Base-by-base conservation (phyloP, 305 asterid genomes). In the Fraxinus nigra region DNA sequence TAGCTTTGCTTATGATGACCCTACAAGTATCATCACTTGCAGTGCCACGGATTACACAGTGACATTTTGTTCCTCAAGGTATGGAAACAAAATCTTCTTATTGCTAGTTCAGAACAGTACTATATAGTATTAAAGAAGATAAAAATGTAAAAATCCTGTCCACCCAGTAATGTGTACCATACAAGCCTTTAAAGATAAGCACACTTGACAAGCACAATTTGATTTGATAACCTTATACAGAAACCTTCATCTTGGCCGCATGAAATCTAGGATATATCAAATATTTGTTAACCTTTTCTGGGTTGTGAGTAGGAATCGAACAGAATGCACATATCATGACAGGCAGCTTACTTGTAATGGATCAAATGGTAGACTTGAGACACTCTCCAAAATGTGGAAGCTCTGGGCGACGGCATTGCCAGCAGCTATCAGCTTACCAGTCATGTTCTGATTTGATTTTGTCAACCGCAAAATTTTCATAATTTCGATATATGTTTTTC, bases 1-100 rank as follows among this genome's bases (percentile, higher is more conserved):
- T 61, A 90, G 93, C 87, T 93, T 85, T 73, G 94, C 95, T 40
- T 89, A 86, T 75, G 96, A 91, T 85, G 92, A 91, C 63, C 90
- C 87, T 2, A 86, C 97, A 3, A 88, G 93, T 40, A 84, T 91
- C 40, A 24, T 87, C 2, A 93, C 93, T 28, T 93, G 97, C 87
- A 85, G 94, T 2, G 84, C 91, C 10, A 83, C 92, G 0, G 93
- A 91, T 81, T 92, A 91, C 81, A 69, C 86, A 0, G 76, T 91
- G 11, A 38, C 94, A 16, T 91, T 92, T 80, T 92, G 97, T 83
- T 87, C 92, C 32, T 84, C 92, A 1, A 90, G 93, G 97, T 88
- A 84, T 30, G 48, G 65, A 7, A 46, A 34, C 33, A 73, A 67
- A 48, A 0, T 72, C 73, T 63, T 63, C 32, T 16, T 48, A 43